Conservation (phyloP, 768 basidiomycete species). For the Tricholoma sp. region DNA sequence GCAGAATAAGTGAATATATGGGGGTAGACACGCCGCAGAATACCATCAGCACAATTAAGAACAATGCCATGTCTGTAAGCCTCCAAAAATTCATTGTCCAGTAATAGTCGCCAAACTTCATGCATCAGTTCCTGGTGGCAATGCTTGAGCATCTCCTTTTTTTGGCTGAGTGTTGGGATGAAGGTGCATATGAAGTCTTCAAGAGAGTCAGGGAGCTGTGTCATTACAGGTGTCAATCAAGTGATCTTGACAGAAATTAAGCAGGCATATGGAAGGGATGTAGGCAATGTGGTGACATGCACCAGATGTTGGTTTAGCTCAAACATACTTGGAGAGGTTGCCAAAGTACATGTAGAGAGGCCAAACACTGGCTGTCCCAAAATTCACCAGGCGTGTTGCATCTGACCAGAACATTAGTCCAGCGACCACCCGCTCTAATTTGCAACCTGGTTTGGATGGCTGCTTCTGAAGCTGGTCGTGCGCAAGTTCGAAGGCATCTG, state of each 20-base stretch:
- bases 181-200: background rate
- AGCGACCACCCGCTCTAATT: slow-evolving; percentile 11
- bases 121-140: background rate
- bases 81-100: background rate
- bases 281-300: slow-evolving; percentile 36
- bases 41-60: background rate
- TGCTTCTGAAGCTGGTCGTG: background rate
- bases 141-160: background rate
- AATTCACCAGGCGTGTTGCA: slow-evolving; percentile 27
- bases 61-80: background rate
- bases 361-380: slow-evolving; percentile 37
- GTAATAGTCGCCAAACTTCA: background rate
- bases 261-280: slow-evolving; percentile 26
- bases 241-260: background rate
- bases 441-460: background rate
- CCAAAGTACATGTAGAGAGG: slow-evolving; percentile 32
- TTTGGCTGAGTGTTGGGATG: background rate
- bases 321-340: slow-evolving; percentile 32
- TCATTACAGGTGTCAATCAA: background rate
- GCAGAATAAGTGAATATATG: background rate
- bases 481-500: slow-evolving; percentile 5
- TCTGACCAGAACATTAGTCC: slow-evolving; percentile 28
- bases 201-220: background rate
- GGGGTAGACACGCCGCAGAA: background rate
- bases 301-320: slow-evolving; percentile 20